Base-by-base conservation (phyloP, 495 filamentous ascomycete genomes). In the Lophiotrema nucula region DNA sequence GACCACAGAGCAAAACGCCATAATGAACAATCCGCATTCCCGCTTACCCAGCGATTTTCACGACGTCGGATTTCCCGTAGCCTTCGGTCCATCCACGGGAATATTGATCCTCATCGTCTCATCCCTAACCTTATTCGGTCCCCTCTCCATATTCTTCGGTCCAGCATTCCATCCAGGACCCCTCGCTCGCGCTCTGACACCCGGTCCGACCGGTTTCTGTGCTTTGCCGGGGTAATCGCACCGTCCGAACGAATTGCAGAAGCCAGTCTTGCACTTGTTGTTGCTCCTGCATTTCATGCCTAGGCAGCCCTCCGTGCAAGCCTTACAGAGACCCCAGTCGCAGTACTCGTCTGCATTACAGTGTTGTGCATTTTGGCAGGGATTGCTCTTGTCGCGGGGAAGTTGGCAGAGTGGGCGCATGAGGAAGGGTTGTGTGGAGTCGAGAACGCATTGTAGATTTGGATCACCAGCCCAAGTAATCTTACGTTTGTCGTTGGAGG, bases 261-360 rank as follows among this genome's bases (percentile, higher is more conserved):
- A 58, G 3, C 57, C 62, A 4, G 62, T 66, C 33, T 57, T 58
- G 39, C 62, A 61, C 16, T 58, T 54, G 23, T 53, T 62, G 18
- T 46, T 46, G 19, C 21, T 45, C 31, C 52, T 47, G 48, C 63
- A 66, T 8, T 24, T 37, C 23, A 39, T 48, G 13, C 63, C 63
- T 16, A 66, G 42, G 42, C 63, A 66, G 1, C 53, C 58, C n/a
- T 33, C 39, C 1, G 39, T 41, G 39, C 63, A 66, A 3, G 53
- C 12, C 45, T 49, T 62, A 38, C 63, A 66, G 18, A 50, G 18
- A 4, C 58, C 52, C 58, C 58, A 62, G 44, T 47, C 46, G 33
- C 63, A 66, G 48, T 38, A 61, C 41, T 62, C 58, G 39, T 66
- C 43, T 0, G 42, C 57, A 19, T 47, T 24, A 28, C 63, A 66